Percentiles rank a stretch among this genome's conserved stretches.
phyloP scores from a whole-genome alignment of 495 filamentous ascomycete species.

The Daldinia caldariorum region DNA sequence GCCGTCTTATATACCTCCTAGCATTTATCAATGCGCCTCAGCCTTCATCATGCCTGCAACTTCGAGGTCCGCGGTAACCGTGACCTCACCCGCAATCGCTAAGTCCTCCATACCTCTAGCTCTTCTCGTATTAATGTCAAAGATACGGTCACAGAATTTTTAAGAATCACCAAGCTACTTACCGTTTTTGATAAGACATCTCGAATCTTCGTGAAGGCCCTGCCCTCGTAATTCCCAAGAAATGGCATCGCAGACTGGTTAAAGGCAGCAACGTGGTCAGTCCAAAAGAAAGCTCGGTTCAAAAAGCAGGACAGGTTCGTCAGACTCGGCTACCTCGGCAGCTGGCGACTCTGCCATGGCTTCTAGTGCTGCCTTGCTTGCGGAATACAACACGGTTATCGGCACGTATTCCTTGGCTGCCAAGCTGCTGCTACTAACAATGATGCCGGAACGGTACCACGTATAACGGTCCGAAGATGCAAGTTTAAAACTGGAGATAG shows the following conservation, averaged over 20 bases:
- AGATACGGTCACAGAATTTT: slow-evolving; percentile 53
- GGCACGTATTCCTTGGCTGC: slow-evolving; percentile 57
- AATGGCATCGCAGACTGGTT: slow-evolving; percentile 23
- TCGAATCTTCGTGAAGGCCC: slow-evolving; percentile 20
- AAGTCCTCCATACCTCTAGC: slow-evolving; percentile 18
- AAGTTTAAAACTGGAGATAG: slow-evolving; percentile 57
- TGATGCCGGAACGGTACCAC: slow-evolving; percentile 55
- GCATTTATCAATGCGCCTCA: background rate
- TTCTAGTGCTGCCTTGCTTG: slow-evolving; percentile 55
- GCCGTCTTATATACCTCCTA: too few species aligned
- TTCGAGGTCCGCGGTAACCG: slow-evolving; percentile 27
- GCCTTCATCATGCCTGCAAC: background rate
- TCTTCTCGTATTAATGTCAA: slow-evolving; percentile 47
- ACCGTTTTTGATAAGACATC: slow-evolving; percentile 29
- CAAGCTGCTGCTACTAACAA: slow-evolving; percentile 60
- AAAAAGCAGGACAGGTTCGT: slow-evolving; percentile 50
- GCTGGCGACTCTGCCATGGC: slow-evolving; percentile 51
- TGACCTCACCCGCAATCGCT: slow-evolving; percentile 26
- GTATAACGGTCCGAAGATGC: slow-evolving; percentile 61
- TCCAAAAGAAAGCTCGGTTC: slow-evolving; percentile 58
- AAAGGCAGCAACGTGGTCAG: slow-evolving; percentile 42
- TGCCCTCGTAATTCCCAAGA: slow-evolving; percentile 41
- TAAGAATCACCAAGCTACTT: slow-evolving; percentile 54
- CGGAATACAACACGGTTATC: slow-evolving; percentile 50
- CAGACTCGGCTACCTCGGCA: slow-evolving; percentile 54